phyloP scores from a whole-genome alignment of 768 basidiomycete species.

The Boletus edulis region DNA sequence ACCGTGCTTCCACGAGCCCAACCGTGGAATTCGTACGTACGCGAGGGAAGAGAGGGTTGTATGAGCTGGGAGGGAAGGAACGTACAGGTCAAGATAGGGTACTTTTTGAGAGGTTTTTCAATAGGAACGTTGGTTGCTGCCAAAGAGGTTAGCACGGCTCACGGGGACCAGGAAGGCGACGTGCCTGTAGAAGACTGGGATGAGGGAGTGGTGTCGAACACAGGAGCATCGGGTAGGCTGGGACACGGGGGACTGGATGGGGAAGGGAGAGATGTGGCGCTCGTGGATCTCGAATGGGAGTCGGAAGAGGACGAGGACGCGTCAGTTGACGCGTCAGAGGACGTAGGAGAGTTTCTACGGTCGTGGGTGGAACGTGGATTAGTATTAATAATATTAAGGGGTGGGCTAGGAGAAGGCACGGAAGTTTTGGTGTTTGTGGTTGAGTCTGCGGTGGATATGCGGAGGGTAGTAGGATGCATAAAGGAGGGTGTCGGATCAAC shows the following conservation, averaged over 20 bases:
- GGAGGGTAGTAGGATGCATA: slow-evolving; percentile 40
- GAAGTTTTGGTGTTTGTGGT: slow-evolving; percentile 6
- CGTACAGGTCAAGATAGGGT: slow-evolving; percentile 47
- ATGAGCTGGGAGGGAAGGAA: slow-evolving; percentile 49
- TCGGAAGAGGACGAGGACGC: slow-evolving; percentile 22
- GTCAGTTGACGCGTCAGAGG: slow-evolving; percentile 25
- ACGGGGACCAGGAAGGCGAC: neutral
- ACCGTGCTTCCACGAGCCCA: slow-evolving; percentile 17
- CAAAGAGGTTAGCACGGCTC: slow-evolving; percentile 1
- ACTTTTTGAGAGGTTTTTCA: slow-evolving; percentile 14
- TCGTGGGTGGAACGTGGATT: slow-evolving; percentile 16
- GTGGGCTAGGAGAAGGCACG: slow-evolving; percentile 10
- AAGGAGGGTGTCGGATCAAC: slow-evolving; percentile 26
- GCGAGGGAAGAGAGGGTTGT: slow-evolving; percentile 23
- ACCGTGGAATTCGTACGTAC: slow-evolving; percentile 17
- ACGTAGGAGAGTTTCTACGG: slow-evolving; percentile 31
- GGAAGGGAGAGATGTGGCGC: slow-evolving; percentile 31
- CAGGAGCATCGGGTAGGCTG: neutral
- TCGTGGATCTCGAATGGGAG: slow-evolving; percentile 20
- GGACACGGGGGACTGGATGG: slow-evolving; percentile 17
- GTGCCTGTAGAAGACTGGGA: slow-evolving; percentile 2
- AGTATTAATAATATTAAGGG: slow-evolving; percentile 9
- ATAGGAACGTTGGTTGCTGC: slow-evolving; percentile 6
- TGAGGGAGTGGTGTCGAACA: slow-evolving; percentile 1
- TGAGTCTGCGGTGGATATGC: slow-evolving; percentile 25